Evolutionary conservation across 2,329 filamentous ascomycete species (phyloP).

Genomic region (Penicillium sumatraense): DNA sequence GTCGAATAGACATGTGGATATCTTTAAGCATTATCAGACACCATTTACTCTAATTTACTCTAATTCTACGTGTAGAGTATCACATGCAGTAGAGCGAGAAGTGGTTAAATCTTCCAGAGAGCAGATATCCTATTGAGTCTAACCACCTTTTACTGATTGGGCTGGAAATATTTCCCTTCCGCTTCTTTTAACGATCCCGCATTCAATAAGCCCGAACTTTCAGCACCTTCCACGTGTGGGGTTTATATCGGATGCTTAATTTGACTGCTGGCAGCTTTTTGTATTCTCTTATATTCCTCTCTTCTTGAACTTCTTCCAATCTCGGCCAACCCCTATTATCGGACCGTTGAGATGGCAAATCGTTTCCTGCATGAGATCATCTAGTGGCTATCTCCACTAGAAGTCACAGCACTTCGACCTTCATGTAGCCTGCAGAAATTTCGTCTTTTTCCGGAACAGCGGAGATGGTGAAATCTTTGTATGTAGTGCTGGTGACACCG

Average conservation of each 20-base stretch:
- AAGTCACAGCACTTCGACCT: not conserved
- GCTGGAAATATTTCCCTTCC: conserved; percentile 29
- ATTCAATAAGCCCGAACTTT: conserved; percentile 18
- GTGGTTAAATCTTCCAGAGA: conserved; percentile 25
- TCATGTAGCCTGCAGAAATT: not conserved
- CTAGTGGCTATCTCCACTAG: not conserved
- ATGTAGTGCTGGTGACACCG: conserved; percentile 24
- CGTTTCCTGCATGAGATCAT: not conserved
- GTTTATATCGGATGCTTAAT: conserved; percentile 33
- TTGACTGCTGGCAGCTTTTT: conserved; percentile 19
- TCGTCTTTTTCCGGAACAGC: conserved; percentile 13
- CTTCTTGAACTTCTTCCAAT: not conserved
- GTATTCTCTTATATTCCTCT: not conserved
- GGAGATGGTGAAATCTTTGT: conserved; percentile 14
- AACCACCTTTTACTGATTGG: conserved; percentile 31
- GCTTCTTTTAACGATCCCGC: conserved; percentile 4
- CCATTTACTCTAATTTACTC: no score
- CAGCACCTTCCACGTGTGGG: conserved; percentile 26
- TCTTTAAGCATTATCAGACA: no score
- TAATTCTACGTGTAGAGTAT: conserved; percentile 16
- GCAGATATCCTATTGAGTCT: conserved; percentile 16
- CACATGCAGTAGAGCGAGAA: conserved; percentile 14
- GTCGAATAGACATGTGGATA: not conserved
- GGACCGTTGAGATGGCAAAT: not conserved
- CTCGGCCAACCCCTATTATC: not conserved